These are phyloP conservation scores for Oleoguttula mirabilis DNA, from an alignment of 495 filamentous ascomycete species.

Conservation along the genomic window DNA sequence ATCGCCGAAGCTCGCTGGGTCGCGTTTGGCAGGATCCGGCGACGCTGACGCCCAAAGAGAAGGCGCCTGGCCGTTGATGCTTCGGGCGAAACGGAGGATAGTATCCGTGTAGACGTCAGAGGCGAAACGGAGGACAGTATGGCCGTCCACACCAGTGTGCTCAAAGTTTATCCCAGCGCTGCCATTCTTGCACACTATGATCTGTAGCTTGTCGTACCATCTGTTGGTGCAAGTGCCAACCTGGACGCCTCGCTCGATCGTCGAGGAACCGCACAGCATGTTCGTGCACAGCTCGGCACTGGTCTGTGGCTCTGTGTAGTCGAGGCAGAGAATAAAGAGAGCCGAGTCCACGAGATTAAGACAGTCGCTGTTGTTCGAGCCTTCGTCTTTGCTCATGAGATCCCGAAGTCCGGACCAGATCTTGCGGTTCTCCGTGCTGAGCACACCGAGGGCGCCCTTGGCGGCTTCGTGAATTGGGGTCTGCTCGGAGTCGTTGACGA, in stretches of 20 bases:
- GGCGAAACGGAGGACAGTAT: conserved; percentile 91
- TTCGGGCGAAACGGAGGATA: conserved; percentile 87
- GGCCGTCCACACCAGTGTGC: conserved; percentile 94
- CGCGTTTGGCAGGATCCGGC: conserved; percentile 87
- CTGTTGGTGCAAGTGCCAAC: conserved; percentile 95
- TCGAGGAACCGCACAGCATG: conserved; percentile 93
- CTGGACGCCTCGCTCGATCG: conserved; percentile 85
- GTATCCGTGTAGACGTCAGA: conserved; percentile 97
- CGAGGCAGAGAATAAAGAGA: conserved; percentile 81
- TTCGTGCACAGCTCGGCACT: conserved; percentile 81
- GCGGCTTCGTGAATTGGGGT: conserved; percentile 88
- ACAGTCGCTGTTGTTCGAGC: conserved; percentile 90
- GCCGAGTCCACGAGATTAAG: conserved; percentile 90
- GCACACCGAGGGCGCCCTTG: conserved; percentile 81
- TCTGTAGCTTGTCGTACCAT: conserved; percentile 99
- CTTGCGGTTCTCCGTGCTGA: conserved; percentile 93
- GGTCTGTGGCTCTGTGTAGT: conserved; percentile 73
- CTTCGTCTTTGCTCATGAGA: conserved; percentile 71
- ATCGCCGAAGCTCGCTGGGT: conserved; percentile 86
- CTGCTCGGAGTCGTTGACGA: conserved; percentile 78
- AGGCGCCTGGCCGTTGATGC: conserved; percentile 91
- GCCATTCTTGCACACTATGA: conserved; percentile 98
- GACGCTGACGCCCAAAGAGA: conserved; percentile 81
- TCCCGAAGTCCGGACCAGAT: conserved; percentile 88
- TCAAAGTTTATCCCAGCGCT: conserved; percentile 98